Evolutionary conservation across 2,329 filamentous ascomycete species (phyloP).

Genomic region (Colletotrichum sp.): DNA sequence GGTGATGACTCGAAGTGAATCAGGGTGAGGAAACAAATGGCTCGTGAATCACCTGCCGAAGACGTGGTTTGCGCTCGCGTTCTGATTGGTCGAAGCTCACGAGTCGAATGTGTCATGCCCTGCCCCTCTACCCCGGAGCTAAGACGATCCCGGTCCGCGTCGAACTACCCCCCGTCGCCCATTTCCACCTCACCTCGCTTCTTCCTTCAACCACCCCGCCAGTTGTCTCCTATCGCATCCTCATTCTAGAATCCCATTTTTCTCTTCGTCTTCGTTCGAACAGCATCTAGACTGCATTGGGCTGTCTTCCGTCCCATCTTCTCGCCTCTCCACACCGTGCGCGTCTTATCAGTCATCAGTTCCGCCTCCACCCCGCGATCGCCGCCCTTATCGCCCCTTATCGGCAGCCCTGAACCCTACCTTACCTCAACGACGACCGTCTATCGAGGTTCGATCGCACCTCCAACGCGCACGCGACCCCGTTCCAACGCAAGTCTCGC

Average conservation of each 20-base stretch:
- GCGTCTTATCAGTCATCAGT: background rate
- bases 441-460: background rate
- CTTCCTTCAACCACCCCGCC: background rate
- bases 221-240: background rate
- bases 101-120: conserved; percentile 9
- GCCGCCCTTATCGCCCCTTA: conserved; percentile 6
- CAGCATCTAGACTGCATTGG: background rate
- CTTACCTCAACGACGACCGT: background rate
- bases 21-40: background rate
- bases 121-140: conserved; percentile 3
- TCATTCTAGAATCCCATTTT: fast-evolving
- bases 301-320: too few species aligned
- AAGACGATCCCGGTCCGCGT: conserved; percentile 8
- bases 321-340: background rate
- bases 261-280: fast-evolving
- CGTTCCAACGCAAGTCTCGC: background rate
- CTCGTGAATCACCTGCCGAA: background rate
- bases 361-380: conserved; percentile 6
- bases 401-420: conserved; percentile 19
- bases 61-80: conserved; percentile 17
- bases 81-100: conserved; percentile 13
- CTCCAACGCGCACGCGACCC: background rate
- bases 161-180: background rate
- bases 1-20: background rate
- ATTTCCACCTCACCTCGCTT: background rate